Conservation (phyloP, 331 rosid genomes). For the Stylosanthes scabra region DNA sequence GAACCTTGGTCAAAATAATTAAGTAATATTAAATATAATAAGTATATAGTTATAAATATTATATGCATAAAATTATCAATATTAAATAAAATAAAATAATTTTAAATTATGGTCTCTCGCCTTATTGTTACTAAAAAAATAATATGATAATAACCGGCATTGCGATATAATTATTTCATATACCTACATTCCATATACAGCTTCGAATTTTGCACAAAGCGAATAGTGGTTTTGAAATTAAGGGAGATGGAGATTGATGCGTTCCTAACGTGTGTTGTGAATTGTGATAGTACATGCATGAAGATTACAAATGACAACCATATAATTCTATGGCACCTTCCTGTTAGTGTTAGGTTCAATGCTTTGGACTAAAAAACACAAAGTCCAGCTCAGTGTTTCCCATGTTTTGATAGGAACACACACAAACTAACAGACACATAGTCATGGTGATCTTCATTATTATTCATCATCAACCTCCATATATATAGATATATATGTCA, state of each 20-base stretch:
- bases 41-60: too few relatives aligned
- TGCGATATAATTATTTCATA: not conserved
- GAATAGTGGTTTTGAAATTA: not conserved
- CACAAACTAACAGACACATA: conserved; percentile 18
- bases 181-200: not conserved
- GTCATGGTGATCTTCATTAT: conserved; percentile 7
- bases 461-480: too few relatives aligned
- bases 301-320: conserved; percentile 14
- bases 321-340: not conserved
- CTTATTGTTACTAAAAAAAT: too few relatives aligned
- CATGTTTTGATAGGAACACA: not conserved
- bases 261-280: not conserved
- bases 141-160: too few relatives aligned
- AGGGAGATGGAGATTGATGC: not conserved
- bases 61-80: too few relatives aligned
- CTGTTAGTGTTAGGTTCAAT: conserved; percentile 27
- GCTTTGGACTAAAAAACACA: conserved; percentile 7
- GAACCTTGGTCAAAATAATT: too few relatives aligned
- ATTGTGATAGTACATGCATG: not conserved
- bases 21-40: too few relatives aligned
- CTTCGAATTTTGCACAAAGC: not conserved
- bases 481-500: not conserved
- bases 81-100: too few relatives aligned
- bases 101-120: too few relatives aligned
- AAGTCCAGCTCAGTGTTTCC: conserved; percentile 16